These are phyloP conservation scores for Vitis amurensis DNA, from an alignment of 164 flowering plant genomes.

Conservation along the genomic window DNA sequence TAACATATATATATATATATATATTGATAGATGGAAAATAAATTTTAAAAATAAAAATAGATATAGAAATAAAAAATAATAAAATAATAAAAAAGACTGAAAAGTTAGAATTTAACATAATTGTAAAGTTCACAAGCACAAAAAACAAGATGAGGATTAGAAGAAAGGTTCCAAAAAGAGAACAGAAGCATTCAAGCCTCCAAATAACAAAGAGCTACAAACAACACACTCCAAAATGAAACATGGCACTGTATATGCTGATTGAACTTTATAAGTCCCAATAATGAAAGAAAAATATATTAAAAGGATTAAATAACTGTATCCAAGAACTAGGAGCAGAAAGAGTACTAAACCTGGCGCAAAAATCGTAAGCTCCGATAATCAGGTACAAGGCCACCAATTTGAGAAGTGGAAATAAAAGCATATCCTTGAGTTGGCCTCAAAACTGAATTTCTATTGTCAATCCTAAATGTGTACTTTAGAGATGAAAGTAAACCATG, in stretches of 20 bases:
- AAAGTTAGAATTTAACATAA: too few relatives aligned
- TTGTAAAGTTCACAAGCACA: too few relatives aligned
- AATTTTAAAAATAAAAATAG: too few relatives aligned
- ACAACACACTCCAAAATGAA: too few relatives aligned
- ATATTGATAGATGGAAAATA: too few relatives aligned
- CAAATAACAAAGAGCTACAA: too few relatives aligned
- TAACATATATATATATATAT: too few relatives aligned
- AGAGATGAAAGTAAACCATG: constrained; percentile 70
- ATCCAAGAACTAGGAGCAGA: not conserved
- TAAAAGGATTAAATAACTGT: not conserved
- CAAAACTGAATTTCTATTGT: constrained; percentile 65
- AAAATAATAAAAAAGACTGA: too few relatives aligned
- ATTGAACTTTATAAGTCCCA: not conserved
- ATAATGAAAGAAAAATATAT: not conserved
- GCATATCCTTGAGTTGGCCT: constrained; percentile 90
- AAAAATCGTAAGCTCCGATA: constrained; percentile 66
- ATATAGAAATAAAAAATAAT: too few relatives aligned
- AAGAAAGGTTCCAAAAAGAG: too few relatives aligned
- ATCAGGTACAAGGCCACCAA: constrained; percentile 88
- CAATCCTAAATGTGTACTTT: constrained; percentile 78
- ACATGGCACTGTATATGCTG: not conserved
- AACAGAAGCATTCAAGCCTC: too few relatives aligned
- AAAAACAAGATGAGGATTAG: too few relatives aligned
- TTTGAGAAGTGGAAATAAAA: constrained; percentile 64
- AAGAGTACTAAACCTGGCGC: constrained; percentile 66